A percentile compares a stretch with the other conserved stretches of the same genome.
Conservation (phyloP, 352 stramenopile species). For the Pythium dissotocum region DNA sequence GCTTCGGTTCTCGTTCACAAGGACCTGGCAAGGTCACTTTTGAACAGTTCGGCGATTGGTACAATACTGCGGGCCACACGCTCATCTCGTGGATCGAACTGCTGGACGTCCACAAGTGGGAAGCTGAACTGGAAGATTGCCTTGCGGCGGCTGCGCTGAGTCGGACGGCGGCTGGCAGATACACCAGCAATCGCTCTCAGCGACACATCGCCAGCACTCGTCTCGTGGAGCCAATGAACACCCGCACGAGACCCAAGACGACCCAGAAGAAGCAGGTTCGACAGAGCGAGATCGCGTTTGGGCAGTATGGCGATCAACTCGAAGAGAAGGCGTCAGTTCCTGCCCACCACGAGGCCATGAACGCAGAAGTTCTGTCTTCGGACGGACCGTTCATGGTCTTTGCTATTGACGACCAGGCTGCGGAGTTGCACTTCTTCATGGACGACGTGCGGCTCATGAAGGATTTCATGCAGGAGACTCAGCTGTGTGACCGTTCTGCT, state of each 20-base stretch:
- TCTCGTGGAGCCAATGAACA: conserved; percentile 53
- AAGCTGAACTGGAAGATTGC: conserved; percentile 75
- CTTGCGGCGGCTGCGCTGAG: conserved; percentile 39
- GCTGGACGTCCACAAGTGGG: conserved; percentile 81
- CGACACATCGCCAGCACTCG: conserved; percentile 43
- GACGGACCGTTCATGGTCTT: conserved; percentile 85
- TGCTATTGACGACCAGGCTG: conserved; percentile 59
- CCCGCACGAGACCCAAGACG: conserved; percentile 45
- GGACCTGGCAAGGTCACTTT: conserved; percentile 83
- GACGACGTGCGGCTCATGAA: conserved; percentile 72
- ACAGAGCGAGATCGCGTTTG: conserved; percentile 81
- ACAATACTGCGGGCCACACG: conserved; percentile 81
- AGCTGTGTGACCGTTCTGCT: conserved; percentile 49
- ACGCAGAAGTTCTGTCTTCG: conserved; percentile 52
- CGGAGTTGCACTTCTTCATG: conserved; percentile 83
- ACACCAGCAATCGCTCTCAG: conserved; percentile 48
- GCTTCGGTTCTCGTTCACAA: conserved; percentile 57
- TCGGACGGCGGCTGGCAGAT: conserved; percentile 28
- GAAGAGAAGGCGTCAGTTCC: conserved; percentile 21
- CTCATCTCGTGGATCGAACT: conserved; percentile 87
- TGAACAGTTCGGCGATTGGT: conserved; percentile 91
- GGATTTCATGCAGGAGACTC: conserved; percentile 64
- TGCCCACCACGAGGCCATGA: conserved; percentile 42
- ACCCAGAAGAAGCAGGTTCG: conserved; percentile 71
- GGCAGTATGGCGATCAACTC: conserved; percentile 12